Evolutionary conservation across 1,284 basidiomycete genomes (phyloP).

Genomic region (Agaricales sp.): DNA sequence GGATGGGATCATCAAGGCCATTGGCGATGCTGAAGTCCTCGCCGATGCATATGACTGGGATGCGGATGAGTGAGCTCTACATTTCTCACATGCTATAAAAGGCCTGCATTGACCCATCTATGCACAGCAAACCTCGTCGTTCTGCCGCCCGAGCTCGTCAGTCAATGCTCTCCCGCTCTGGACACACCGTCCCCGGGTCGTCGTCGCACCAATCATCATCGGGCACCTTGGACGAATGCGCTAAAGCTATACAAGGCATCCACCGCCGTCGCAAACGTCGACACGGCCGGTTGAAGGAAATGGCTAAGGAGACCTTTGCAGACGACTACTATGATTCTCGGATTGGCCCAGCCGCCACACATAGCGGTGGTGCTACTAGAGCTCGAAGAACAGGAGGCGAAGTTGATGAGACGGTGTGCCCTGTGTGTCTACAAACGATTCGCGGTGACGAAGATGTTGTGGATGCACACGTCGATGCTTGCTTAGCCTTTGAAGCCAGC

Average conservation of each 20-base stretch:
- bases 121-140: constrained; percentile 37
- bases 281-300: constrained; percentile 49
- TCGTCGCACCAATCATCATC: too few relatives aligned
- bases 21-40: constrained; percentile 41
- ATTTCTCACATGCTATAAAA: background rate
- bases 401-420: constrained; percentile 35
- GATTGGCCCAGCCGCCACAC: too few relatives aligned
- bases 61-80: background rate
- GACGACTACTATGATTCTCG: constrained; percentile 18
- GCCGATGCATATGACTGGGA: constrained; percentile 20
- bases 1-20: constrained; percentile 48
- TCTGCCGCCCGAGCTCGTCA: constrained; percentile 59
- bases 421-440: constrained; percentile 49
- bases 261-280: constrained; percentile 57
- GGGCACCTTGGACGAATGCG: too few relatives aligned
- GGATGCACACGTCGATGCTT: constrained; percentile 69
- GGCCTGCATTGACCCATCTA: background rate
- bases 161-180: too few relatives aligned
- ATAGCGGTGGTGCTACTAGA: too few relatives aligned
- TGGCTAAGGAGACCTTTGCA: constrained; percentile 51
- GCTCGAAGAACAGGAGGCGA: constrained; percentile 16
- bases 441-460: constrained; percentile 59
- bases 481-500: constrained; percentile 46
- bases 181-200: too few relatives aligned
- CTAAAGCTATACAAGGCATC: too few relatives aligned